phyloP scores from a whole-genome alignment of 2,329 filamentous ascomycete species.

The Botryotinia narcissicola region DNA sequence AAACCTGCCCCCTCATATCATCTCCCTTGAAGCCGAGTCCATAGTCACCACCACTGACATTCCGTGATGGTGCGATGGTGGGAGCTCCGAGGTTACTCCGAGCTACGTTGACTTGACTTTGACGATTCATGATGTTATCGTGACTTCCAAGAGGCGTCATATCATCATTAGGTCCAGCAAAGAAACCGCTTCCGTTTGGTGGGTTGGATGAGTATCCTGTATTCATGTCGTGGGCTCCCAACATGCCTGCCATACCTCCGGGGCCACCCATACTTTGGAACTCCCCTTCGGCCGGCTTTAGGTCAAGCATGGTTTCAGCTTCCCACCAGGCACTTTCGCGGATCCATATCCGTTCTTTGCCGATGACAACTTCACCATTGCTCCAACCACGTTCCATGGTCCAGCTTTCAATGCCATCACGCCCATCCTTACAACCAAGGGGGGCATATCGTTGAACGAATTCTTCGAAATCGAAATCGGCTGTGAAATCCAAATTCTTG shows the following conservation, averaged over 20 bases:
- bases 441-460: constrained; percentile 79
- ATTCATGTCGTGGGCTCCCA: constrained; percentile 61
- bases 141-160: constrained; percentile 64
- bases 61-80: constrained; percentile 61
- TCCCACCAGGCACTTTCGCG: constrained; percentile 96
- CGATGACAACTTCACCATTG: constrained; percentile 92
- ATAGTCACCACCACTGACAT: constrained; percentile 71
- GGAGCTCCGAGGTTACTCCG: constrained; percentile 51
- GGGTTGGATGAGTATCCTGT: constrained; percentile 63
- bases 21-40: constrained; percentile 87
- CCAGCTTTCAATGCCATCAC: constrained; percentile 92
- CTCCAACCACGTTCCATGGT: constrained; percentile 94
- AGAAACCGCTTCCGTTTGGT: constrained; percentile 63
- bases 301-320: constrained; percentile 90
- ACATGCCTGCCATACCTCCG: constrained; percentile 45
- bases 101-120: constrained; percentile 40
- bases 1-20: constrained; percentile 67
- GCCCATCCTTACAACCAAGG: constrained; percentile 84
- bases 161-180: constrained; percentile 58
- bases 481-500: constrained; percentile 89
- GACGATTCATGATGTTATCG: constrained; percentile 61
- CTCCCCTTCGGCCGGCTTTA: constrained; percentile 53
- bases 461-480: constrained; percentile 92
- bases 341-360: constrained; percentile 92
- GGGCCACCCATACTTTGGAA: constrained; percentile 21